A percentile compares a stretch with the other conserved stretches of the same genome.
These are phyloP conservation scores for Parietichytrium sp. DNA, from an alignment of 108 stramenopile species.

Conservation along the genomic window DNA sequence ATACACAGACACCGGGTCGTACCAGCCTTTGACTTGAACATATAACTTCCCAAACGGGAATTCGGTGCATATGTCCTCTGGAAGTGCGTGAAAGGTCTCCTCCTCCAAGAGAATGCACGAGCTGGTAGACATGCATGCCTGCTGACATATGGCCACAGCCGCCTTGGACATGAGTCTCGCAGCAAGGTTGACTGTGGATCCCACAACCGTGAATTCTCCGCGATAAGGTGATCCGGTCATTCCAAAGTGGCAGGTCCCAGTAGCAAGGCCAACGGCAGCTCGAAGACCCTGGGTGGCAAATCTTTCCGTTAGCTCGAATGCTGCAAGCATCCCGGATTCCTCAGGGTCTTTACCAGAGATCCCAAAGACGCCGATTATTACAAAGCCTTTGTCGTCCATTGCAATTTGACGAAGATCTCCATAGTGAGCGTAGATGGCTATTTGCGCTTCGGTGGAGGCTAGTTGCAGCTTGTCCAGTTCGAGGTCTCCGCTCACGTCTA, in stretches of 20 bases:
- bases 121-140: too few relatives aligned
- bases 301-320: not conserved
- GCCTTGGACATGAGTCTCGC: not conserved
- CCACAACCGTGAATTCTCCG: not conserved
- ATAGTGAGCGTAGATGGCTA: not conserved
- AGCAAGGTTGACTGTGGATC: conserved; percentile 7
- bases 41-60: too few relatives aligned
- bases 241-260: conserved; percentile 29
- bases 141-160: not conserved
- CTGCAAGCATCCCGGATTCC: not conserved
- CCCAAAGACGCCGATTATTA: conserved; percentile 14
- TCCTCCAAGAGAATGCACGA: too few relatives aligned
- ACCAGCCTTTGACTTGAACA: not conserved
- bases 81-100: not conserved
- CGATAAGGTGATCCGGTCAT: not conserved
- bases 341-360: not conserved
- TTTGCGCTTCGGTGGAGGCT: not conserved
- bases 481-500: not conserved
- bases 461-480: not conserved
- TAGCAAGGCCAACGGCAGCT: not conserved
- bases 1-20: not conserved
- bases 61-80: too few relatives aligned
- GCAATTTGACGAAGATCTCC: conserved; percentile 30
- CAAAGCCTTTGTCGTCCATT: conserved; percentile 12
- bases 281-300: not conserved